Conservation (phyloP, 148 eudicot genomes). For the Persicaria tinctoria region DNA sequence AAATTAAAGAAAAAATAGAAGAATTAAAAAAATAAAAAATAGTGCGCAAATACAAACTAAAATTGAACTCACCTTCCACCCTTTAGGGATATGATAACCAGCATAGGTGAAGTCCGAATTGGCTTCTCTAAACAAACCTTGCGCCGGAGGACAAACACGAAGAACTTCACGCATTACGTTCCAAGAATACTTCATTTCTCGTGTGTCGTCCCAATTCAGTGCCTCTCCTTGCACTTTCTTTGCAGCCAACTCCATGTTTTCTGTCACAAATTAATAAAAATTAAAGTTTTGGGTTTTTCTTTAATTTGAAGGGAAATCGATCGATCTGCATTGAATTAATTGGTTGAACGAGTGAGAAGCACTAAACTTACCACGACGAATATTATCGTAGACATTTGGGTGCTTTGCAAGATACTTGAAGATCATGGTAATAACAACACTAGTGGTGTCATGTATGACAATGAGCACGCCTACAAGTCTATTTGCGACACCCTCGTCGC, state of each 20-base stretch:
- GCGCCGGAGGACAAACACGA: slow-evolving; percentile 22
- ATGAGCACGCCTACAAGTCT: too few relatives aligned
- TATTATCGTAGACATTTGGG: slow-evolving; percentile 24
- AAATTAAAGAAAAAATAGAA: too few relatives aligned
- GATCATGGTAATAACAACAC: slow-evolving; percentile 27
- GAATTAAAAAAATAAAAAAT: too few relatives aligned
- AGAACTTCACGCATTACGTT: slow-evolving; percentile 24
- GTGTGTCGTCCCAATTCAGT: slow-evolving; percentile 26
- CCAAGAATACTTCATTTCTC: slow-evolving; percentile 29
- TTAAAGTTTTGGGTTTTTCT: too few relatives aligned
- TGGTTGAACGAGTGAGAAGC: too few relatives aligned
- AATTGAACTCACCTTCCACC: slow-evolving; percentile 27
- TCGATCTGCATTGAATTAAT: too few relatives aligned
- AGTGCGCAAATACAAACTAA: too few relatives aligned
- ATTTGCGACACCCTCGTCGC: too few relatives aligned
- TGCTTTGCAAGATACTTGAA: slow-evolving; percentile 32
- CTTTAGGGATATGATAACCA: slow-evolving; percentile 29
- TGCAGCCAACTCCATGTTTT: slow-evolving; percentile 32
- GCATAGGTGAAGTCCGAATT: slow-evolving; percentile 19
- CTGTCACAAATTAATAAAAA: slow-evolving; percentile 5
- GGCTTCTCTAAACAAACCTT: slow-evolving; percentile 27
- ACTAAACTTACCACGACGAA: slow-evolving; percentile 19
- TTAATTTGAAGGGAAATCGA: too few relatives aligned
- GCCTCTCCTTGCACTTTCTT: slow-evolving; percentile 20
- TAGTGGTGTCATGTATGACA: slow-evolving; percentile 24